Evolutionary conservation across 345 rosid species (phyloP).

Genomic region (Anastatica hierochuntica): DNA sequence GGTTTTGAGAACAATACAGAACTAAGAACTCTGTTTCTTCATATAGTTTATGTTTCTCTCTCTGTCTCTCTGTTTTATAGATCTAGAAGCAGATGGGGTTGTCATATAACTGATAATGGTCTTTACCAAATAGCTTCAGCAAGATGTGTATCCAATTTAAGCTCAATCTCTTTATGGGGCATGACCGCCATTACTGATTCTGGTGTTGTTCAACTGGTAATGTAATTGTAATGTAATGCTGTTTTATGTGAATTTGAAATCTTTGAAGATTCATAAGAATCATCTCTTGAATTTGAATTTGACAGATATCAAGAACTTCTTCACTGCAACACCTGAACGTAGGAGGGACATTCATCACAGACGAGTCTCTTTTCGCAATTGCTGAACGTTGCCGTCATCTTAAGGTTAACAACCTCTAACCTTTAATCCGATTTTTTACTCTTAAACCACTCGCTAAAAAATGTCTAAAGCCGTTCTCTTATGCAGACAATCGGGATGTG

Average conservation of each 20-base stretch:
- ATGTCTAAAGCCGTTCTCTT: no score
- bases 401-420: no score
- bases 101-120: slow-evolving; percentile 80
- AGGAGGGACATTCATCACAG: slow-evolving; percentile 88
- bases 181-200: slow-evolving; percentile 75
- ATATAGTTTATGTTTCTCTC: no score
- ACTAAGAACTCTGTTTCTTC: background rate
- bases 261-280: background rate
- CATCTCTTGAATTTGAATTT: background rate
- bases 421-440: background rate
- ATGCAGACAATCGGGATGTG: slow-evolving; percentile 61
- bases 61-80: slow-evolving; percentile 32
- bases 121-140: slow-evolving; percentile 52
- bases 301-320: slow-evolving; percentile 58
- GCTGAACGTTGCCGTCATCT: slow-evolving; percentile 67
- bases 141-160: slow-evolving; percentile 60
- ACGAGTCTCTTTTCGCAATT: slow-evolving; percentile 65
- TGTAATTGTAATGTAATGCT: background rate
- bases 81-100: slow-evolving; percentile 87
- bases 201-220: slow-evolving; percentile 86
- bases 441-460: background rate
- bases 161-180: slow-evolving; percentile 80
- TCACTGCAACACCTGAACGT: slow-evolving; percentile 71
- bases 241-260: background rate
- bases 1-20: no score